Percentiles rank a stretch among this genome's conserved stretches.
phyloP scores from a whole-genome alignment of 805 yeast species.

The Teunomyces tritomae region DNA sequence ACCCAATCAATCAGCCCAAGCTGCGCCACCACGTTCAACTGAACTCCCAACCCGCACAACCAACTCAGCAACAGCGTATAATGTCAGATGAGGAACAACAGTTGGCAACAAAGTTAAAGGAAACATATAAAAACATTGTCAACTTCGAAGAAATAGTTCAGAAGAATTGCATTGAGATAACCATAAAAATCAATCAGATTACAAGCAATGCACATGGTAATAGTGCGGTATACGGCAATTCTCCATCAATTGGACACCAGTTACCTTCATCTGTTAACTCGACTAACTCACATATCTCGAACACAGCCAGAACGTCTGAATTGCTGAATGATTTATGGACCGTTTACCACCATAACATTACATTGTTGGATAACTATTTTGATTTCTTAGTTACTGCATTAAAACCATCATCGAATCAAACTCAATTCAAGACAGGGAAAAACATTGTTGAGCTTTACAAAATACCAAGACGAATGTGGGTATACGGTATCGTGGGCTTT shows the following conservation, averaged over 20 bases:
- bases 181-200: constrained; percentile 47
- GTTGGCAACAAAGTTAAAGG: constrained; percentile 67
- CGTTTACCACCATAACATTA: constrained; percentile 65
- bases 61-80: constrained; percentile 17
- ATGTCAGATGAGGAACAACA: constrained; percentile 62
- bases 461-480: constrained; percentile 80
- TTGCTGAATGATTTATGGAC: constrained; percentile 64
- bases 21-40: neutral
- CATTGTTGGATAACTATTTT: constrained; percentile 65
- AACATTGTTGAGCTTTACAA: constrained; percentile 75
- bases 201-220: constrained; percentile 36
- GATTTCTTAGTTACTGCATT: constrained; percentile 71
- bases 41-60: constrained; percentile 8
- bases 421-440: constrained; percentile 66
- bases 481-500: constrained; percentile 79
- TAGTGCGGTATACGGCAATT: constrained; percentile 10
- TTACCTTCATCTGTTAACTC: constrained; percentile 14
- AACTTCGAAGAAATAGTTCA: constrained; percentile 67
- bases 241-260: constrained; percentile 13
- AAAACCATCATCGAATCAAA: constrained; percentile 52
- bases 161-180: constrained; percentile 60
- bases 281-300: constrained; percentile 12
- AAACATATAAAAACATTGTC: constrained; percentile 68
- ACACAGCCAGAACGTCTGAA: constrained; percentile 42
- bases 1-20: constrained; percentile 8